A percentile compares a stretch with the other conserved stretches of the same genome.
phyloP scores from a whole-genome alignment of 768 basidiomycete species.

The Psilocybe tampanensis region DNA sequence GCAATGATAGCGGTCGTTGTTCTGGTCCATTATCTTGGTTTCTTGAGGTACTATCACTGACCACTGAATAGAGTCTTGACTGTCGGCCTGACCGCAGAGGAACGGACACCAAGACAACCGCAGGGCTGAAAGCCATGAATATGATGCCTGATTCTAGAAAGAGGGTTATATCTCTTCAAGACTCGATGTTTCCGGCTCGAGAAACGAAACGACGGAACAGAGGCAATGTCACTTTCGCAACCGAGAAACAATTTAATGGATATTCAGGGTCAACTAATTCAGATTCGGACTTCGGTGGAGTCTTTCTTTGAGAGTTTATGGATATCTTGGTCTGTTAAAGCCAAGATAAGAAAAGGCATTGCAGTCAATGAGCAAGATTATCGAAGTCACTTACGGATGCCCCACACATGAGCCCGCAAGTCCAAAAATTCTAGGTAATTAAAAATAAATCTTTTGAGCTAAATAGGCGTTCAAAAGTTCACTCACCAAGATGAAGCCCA shows the following conservation, averaged over 20 bases:
- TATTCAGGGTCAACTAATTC: slow-evolving; percentile 15
- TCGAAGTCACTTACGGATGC: slow-evolving; percentile 66
- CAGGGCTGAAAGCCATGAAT: no score
- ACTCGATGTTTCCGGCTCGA: background rate
- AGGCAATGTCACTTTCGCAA: background rate
- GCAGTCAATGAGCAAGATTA: background rate
- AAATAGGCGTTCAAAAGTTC: background rate
- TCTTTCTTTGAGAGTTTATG: slow-evolving; percentile 74
- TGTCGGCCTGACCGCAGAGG: no score
- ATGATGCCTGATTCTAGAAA: no score
- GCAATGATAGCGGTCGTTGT: no score
- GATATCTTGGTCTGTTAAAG: slow-evolving; percentile 73
- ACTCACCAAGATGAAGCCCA: slow-evolving; percentile 76
- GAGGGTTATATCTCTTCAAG: no score
- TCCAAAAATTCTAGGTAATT: slow-evolving; percentile 70
- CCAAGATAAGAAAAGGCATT: slow-evolving; percentile 2
- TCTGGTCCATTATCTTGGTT: no score
- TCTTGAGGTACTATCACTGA: no score
- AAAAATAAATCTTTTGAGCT: background rate
- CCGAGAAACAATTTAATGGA: background rate
- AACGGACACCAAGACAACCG: no score
- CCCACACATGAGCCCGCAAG: slow-evolving; percentile 81
- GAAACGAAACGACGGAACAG: background rate
- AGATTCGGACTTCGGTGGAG: slow-evolving; percentile 59
- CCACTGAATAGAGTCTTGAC: no score